A percentile compares a stretch with the other conserved stretches of the same genome.
Conservation (phyloP, 306 rosid species). For the Vigna hirtella region DNA sequence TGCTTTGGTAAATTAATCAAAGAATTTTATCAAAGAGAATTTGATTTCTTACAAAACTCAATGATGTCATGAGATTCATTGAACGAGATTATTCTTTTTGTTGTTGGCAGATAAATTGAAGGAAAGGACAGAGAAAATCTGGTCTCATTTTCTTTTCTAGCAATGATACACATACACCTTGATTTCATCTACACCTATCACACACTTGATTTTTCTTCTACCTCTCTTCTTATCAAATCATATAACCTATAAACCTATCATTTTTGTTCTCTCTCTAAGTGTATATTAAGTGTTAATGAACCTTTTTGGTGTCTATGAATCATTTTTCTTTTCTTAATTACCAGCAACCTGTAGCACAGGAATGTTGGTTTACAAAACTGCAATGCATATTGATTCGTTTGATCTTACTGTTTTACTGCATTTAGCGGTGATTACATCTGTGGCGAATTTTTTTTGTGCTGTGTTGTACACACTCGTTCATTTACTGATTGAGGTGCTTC, state of each 20-base stretch:
- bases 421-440: constrained; percentile 13
- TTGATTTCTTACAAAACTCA: background rate
- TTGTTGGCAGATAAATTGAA: background rate
- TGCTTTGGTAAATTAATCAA: background rate
- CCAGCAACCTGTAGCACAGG: background rate
- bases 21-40: background rate
- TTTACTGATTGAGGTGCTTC: no score
- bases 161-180: no score
- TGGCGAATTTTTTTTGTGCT: background rate
- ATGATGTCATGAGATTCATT: background rate
- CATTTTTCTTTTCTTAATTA: background rate
- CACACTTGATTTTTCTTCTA: no score
- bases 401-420: background rate
- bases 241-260: no score
- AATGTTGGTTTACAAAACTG: background rate
- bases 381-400: background rate
- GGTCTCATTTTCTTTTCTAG: background rate
- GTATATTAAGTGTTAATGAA: no score
- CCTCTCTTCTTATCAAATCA: no score
- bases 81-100: background rate
- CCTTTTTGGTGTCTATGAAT: no score
- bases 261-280: no score
- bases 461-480: background rate
- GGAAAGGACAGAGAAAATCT: background rate
- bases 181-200: no score